A percentile compares a stretch with the other conserved stretches of the same genome.
Evolutionary conservation across 352 stramenopile genomes (phyloP).

Genomic region (Thalassiosira mediterranea): DNA sequence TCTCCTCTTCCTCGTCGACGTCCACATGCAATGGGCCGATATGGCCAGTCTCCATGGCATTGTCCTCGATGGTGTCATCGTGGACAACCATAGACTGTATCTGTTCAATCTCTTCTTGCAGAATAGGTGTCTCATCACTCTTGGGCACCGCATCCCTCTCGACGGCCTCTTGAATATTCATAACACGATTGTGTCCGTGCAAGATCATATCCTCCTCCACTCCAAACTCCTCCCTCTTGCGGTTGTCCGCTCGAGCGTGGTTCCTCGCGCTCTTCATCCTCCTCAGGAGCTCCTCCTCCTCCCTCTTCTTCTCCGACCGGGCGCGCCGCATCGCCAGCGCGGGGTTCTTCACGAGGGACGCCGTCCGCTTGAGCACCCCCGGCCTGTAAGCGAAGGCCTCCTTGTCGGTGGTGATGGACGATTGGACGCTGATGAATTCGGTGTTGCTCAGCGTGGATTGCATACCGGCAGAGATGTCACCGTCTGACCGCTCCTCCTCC

Average conservation of each 20-base stretch:
- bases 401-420: constrained; percentile 37
- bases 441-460: constrained; percentile 36
- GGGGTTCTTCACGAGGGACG: constrained; percentile 30
- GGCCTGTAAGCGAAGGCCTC: constrained; percentile 15
- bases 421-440: constrained; percentile 40
- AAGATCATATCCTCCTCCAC: not conserved
- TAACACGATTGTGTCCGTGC: not conserved
- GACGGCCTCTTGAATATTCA: not conserved
- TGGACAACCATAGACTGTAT: not conserved
- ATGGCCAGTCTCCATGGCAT: not conserved
- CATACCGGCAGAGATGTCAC: not conserved
- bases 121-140: not conserved
- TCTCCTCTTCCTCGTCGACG: not conserved
- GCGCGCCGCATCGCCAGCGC: constrained; percentile 17
- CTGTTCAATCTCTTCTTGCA: not conserved
- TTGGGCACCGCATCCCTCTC: not conserved
- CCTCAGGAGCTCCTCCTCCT: constrained; percentile 19
- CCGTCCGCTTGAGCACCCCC: constrained; percentile 28
- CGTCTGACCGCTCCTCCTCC: not conserved
- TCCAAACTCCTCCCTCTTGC: constrained; percentile 24
- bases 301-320: constrained; percentile 10
- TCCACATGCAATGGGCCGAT: not conserved
- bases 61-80: constrained; percentile 5
- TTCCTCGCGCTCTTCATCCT: constrained; percentile 29
- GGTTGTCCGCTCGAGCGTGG: constrained; percentile 29